phyloP scores from a whole-genome alignment of 805 yeast species.

The Cyberlindnera euphorbiae region DNA sequence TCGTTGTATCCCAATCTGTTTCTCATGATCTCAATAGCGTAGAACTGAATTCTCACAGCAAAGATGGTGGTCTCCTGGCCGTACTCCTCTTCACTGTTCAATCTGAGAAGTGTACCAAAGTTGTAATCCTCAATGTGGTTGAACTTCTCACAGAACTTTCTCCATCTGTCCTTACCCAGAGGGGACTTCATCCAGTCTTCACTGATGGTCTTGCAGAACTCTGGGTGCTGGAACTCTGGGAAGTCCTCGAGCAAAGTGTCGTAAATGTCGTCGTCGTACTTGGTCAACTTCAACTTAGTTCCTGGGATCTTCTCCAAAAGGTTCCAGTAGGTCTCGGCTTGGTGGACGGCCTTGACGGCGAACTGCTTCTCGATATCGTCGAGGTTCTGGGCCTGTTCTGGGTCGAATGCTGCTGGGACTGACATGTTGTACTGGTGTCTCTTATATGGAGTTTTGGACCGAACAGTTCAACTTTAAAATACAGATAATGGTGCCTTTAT shows the following conservation, averaged over 20 bases:
- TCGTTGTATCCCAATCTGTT: constrained; percentile 88
- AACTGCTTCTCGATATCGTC: constrained; percentile 97
- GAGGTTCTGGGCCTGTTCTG: constrained; percentile 89
- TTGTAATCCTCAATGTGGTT: constrained; percentile 88
- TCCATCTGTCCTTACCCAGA: constrained; percentile 85
- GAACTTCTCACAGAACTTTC: constrained; percentile 76
- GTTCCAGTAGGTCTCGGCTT: constrained; percentile 92
- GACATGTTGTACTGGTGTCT: no score
- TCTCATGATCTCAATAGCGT: constrained; percentile 92
- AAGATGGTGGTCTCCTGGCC: constrained; percentile 80
- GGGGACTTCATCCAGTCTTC: constrained; percentile 83
- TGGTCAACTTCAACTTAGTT: constrained; percentile 68
- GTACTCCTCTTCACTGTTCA: constrained; percentile 68
- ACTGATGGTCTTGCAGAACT: constrained; percentile 48
- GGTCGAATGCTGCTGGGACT: constrained; percentile 45
- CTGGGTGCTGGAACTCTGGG: constrained; percentile 79
- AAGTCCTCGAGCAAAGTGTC: constrained; percentile 58
- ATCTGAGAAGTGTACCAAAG: constrained; percentile 89
- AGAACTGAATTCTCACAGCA: constrained; percentile 89
- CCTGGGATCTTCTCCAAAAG: constrained; percentile 71
- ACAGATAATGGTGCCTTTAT: no score
- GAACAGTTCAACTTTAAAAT: no score
- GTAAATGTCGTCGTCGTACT: constrained; percentile 67
- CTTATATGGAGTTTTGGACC: no score
- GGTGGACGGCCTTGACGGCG: constrained; percentile 95